Base-by-base conservation (phyloP, 2,329 filamentous ascomycete species). In the Sporothrix euskadiensis region DNA sequence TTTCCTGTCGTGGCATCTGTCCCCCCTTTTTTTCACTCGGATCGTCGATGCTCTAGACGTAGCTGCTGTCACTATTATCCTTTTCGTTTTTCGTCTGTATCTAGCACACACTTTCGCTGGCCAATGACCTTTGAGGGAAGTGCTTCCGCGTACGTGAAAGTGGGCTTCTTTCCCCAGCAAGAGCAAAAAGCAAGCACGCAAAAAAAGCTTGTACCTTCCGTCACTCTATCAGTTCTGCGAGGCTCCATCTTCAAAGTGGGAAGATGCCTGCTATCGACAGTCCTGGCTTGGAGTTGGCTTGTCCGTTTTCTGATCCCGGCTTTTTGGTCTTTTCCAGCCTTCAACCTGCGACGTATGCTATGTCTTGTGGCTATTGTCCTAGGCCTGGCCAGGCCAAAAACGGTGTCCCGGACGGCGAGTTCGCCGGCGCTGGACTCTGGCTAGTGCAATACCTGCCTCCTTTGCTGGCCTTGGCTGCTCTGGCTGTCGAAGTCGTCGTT, bases 141-240 rank as follows among this genome's bases (percentile, higher is more conserved):
- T 47, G n/a, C 61, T 26, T 65, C 35, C 35, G 35, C 30, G 12
- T 14, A 44, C 14, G n/a, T 65, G 16, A 22, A 47, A 47, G n/a
- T 47, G 39, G 59, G 10, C n/a, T 65, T 9, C n/a, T 65, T 65
- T 65, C 39, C 59, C 61, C 61, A 47, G 59, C 35, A 44, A 22
- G n/a, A n/a, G 14, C 57, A 61, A 44, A 63, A 39, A 44, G 16
- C 14, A n/a, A 39, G 10, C 35, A 65, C 35, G 5, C 1, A 63
- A 63, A 19, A 63, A 63, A 63, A 63, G 59, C 19, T 26, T 63
- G 35, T 32, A 22, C 35, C 22, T 14, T 61, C 44, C 44, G 35
- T 14, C 35, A 26, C 22, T 56, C 52, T 56, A 56, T 56, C 52
- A 30, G 22, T 30, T 56, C 16, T 44, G 39, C 59, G 35, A 44